Evolutionary conservation across 2,329 filamentous ascomycete genomes (phyloP).

Genomic region (Colletotrichum scovillei): DNA sequence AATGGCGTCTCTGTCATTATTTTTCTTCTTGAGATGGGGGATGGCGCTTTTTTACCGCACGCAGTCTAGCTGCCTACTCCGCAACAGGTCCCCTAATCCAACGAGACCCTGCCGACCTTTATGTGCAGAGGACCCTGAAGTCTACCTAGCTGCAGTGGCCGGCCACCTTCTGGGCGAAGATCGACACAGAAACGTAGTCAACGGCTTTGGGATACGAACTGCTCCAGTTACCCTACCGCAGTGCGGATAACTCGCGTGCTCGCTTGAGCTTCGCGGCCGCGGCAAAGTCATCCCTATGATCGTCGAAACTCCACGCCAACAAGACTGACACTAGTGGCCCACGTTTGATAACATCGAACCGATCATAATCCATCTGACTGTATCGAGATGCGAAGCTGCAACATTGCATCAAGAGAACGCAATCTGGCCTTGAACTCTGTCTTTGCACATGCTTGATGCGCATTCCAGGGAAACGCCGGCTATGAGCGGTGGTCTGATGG

Average conservation of each 20-base stretch:
- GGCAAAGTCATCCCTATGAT: background rate
- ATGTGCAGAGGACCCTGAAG: slow-evolving; percentile 25
- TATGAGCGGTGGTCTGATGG: slow-evolving; percentile 23
- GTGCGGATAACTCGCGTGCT: background rate
- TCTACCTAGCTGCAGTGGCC: background rate
- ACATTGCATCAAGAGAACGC: slow-evolving; percentile 1
- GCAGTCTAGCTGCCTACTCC: slow-evolving; percentile 2
- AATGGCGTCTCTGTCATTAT: slow-evolving; percentile 7
- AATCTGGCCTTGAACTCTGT: background rate
- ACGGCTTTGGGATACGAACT: slow-evolving; percentile 14
- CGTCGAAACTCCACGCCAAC: background rate
- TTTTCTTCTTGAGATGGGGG: background rate
- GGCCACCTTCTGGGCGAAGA: background rate
- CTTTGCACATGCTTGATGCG: background rate
- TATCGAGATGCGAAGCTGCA: background rate
- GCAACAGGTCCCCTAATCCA: slow-evolving; percentile 6
- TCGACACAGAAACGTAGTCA: slow-evolving; percentile 14
- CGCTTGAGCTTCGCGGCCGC: background rate
- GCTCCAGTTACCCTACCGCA: background rate
- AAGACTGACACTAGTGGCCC: slow-evolving; percentile 2
- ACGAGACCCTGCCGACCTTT: slow-evolving; percentile 10
- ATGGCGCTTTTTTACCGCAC: slow-evolving; percentile 5
- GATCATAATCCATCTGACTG: background rate
- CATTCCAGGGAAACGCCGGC: background rate
- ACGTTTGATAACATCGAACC: background rate